Evolutionary conservation across 2,329 filamentous ascomycete genomes (phyloP).

Genomic region (Pyricularia sp.): DNA sequence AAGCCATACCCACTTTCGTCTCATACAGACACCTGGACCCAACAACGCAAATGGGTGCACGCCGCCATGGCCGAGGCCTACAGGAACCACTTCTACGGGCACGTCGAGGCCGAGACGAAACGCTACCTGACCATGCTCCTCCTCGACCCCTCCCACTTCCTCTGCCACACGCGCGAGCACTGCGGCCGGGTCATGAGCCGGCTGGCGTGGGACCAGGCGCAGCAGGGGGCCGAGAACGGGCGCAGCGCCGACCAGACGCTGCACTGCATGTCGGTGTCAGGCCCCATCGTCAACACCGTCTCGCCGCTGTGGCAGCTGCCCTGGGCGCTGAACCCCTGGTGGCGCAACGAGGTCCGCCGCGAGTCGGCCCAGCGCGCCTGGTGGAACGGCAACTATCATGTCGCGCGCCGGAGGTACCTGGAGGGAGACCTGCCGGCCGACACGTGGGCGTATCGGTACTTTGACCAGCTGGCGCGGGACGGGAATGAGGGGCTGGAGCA

Average conservation of each 20-base stretch:
- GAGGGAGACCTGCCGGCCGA: conserved; percentile 30
- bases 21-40: conserved; percentile 33
- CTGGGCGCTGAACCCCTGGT: conserved; percentile 36
- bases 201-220: conserved; percentile 39
- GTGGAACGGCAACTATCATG: conserved; percentile 33
- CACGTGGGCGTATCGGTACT: conserved; percentile 40
- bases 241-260: conserved; percentile 36
- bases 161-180: conserved; percentile 35
- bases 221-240: conserved; percentile 33
- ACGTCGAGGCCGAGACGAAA: conserved; percentile 35
- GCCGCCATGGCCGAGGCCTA: conserved; percentile 31
- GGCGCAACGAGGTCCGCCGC: conserved; percentile 32
- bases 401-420: conserved; percentile 30
- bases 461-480: conserved; percentile 29
- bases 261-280: conserved; percentile 41
- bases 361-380: conserved; percentile 32
- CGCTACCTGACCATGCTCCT: conserved; percentile 35
- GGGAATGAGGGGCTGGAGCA: conserved; percentile 33
- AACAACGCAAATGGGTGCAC: conserved; percentile 41
- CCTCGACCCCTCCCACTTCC: conserved; percentile 34
- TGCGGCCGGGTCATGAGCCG: conserved; percentile 40
- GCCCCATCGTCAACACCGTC: conserved; percentile 39
- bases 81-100: conserved; percentile 33
- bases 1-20: conserved; percentile 4
- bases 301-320: conserved; percentile 37